Base-by-base conservation (phyloP, 495 filamentous ascomycete genomes). In the Daldinia loculata region DNA sequence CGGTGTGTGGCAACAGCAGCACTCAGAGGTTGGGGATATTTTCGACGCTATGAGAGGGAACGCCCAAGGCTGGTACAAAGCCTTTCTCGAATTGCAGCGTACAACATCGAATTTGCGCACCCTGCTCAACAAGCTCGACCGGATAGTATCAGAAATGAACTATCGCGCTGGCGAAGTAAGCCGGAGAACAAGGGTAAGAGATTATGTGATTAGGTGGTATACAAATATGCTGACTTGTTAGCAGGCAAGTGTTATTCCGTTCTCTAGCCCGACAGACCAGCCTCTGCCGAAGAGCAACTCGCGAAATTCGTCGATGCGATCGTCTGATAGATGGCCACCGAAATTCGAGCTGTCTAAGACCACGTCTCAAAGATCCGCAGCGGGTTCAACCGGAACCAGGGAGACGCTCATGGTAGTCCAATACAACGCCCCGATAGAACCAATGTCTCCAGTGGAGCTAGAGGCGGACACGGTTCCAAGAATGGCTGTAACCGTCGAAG, bases 31-130 rank as follows among this genome's bases (percentile, higher is more conserved):
- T 50, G 80, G 84, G 52, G 87, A 90, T 48, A 90, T 95, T 17
- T 93, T 90, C 70, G 85, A 89, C 43, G 89, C 89, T 19, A 97
- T 97, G 92, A 89, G 89, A 67, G 89, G 91, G 29, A 97, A 97
- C 72, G 88, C 91, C 30, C 90, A 95, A 61, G 91, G 92, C n/a
- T 97, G 93, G 93, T 88, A 89, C 70, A 85, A 87, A 45, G 90
- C 90, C 1, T 89, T 95, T 61, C 83, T 89, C 30, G 89, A 88
- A 59, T 81, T 95, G 52, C 88, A 92, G 74, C 84, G 82, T 34
- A 92, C 88, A 74, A 89, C 89, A 2, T 81, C 83, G 36, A 79
- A 80, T 36, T 82, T 96, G 9, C 87, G 86, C 22, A 84, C 84
- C 22, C 80, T 89, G 9, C 82, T 94, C 19, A 77, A 82, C n/a